These are phyloP conservation scores for Calonectria fujianensis DNA, from an alignment of 2,329 filamentous ascomycete species.

Conservation along the genomic window DNA sequence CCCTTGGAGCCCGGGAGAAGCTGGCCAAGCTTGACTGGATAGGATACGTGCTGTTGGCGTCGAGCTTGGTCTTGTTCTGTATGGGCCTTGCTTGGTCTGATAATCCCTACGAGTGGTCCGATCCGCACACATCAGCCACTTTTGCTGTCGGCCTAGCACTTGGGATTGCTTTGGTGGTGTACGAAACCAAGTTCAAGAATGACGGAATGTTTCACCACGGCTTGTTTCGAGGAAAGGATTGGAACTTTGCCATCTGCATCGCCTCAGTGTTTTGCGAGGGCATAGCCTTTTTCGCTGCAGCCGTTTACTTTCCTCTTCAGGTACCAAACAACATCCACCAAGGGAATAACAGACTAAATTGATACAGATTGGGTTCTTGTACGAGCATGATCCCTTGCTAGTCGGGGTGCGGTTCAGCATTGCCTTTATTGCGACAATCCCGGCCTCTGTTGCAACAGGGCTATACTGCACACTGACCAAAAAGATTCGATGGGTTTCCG, in stretches of 20 bases:
- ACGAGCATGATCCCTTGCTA: constrained; percentile 60
- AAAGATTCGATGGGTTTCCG: constrained; percentile 52
- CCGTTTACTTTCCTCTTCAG: constrained; percentile 64
- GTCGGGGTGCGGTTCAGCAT: constrained; percentile 60
- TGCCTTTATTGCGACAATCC: constrained; percentile 56
- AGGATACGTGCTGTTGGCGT: constrained; percentile 60
- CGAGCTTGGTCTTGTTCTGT: constrained; percentile 62
- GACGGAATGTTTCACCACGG: constrained; percentile 66
- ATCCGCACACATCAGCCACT: constrained; percentile 59
- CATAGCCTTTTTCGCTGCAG: constrained; percentile 56
- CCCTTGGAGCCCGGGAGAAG: constrained; percentile 54
- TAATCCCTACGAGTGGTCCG: constrained; percentile 63
- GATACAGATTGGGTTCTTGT: constrained; percentile 54
- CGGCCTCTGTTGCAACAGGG: constrained; percentile 57
- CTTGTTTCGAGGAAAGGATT: constrained; percentile 57
- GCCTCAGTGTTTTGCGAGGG: constrained; percentile 61
- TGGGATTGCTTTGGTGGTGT: constrained; percentile 54
- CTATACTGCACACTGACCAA: constrained; percentile 56
- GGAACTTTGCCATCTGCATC: constrained; percentile 62
- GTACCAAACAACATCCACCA: constrained; percentile 4
- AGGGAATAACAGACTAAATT: not conserved
- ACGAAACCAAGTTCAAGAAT: constrained; percentile 59
- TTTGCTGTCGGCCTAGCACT: constrained; percentile 60
- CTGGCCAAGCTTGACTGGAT: constrained; percentile 62
- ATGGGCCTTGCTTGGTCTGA: constrained; percentile 63